Conservation (phyloP, 306 rosid species). For the Quercus ilex region DNA sequence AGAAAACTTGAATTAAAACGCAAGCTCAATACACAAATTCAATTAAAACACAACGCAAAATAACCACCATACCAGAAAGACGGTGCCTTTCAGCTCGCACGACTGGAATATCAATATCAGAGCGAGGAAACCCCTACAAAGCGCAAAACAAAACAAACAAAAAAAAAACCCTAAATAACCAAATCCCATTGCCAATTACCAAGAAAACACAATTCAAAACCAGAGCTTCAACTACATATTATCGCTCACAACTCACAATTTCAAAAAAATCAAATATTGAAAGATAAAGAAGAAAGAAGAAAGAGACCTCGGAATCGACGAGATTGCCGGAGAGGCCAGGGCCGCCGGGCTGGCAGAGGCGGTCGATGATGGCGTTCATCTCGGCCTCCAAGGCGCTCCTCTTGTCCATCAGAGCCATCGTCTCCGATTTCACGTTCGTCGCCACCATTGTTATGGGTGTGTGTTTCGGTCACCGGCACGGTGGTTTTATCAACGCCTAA, state of each 20-base stretch:
- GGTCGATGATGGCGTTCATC: conserved; percentile 69
- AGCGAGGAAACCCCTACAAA: conserved; percentile 85
- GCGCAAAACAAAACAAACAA: background rate
- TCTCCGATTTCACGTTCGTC: conserved; percentile 75
- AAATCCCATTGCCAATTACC: background rate
- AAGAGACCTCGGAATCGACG: conserved; percentile 58
- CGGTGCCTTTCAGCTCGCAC: conserved; percentile 72
- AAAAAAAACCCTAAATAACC: conserved; percentile 2
- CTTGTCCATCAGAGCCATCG: conserved; percentile 65
- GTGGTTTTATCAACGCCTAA: background rate
- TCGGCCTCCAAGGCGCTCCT: conserved; percentile 63
- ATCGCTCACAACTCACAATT: background rate
- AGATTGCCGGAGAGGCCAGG: conserved; percentile 86
- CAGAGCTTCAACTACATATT: no score
- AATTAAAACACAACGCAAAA: background rate
- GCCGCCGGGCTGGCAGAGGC: conserved; percentile 73
- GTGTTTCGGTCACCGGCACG: background rate
- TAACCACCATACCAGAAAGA: conserved; percentile 52
- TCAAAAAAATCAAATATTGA: background rate
- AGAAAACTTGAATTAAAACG: background rate
- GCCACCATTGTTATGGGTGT: conserved; percentile 58
- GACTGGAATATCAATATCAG: conserved; percentile 70
- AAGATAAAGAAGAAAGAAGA: background rate
- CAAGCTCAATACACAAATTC: background rate
- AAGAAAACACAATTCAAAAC: background rate